A percentile compares a stretch with the other conserved stretches of the same genome.
These are phyloP conservation scores for Plasmodium fragile DNA, from an alignment of 169 alveolate species.

Conservation along the genomic window DNA sequence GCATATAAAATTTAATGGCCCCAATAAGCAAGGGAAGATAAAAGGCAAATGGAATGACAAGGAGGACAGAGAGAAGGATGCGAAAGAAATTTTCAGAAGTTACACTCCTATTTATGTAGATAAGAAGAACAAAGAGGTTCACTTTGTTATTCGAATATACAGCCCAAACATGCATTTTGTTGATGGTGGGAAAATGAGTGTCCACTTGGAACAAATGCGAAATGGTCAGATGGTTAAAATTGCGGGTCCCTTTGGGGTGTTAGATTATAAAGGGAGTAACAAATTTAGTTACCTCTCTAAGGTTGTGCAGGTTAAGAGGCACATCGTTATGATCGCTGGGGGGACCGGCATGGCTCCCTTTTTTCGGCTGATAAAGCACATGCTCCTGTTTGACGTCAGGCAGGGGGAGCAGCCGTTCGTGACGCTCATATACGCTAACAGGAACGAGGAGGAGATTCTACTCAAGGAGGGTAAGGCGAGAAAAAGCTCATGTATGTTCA, in stretches of 20 bases:
- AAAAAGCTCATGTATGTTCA: not conserved
- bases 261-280: slow-evolving; percentile 68
- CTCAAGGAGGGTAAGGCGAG: slow-evolving; percentile 46
- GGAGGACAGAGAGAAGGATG: slow-evolving; percentile 48
- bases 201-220: slow-evolving; percentile 9
- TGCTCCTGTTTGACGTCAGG: slow-evolving; percentile 28
- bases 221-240: slow-evolving; percentile 6
- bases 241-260: slow-evolving; percentile 61
- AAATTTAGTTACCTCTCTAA: slow-evolving; percentile 38
- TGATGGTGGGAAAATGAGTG: slow-evolving; percentile 85
- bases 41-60: slow-evolving; percentile 68
- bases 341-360: slow-evolving; percentile 89
- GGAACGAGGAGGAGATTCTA: slow-evolving; percentile 68
- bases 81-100: slow-evolving; percentile 66
- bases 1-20: slow-evolving; percentile 64
- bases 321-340: slow-evolving; percentile 84
- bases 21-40: slow-evolving; percentile 42
- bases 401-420: slow-evolving; percentile 3
- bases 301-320: slow-evolving; percentile 40
- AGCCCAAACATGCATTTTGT: slow-evolving; percentile 71
- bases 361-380: slow-evolving; percentile 78
- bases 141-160: slow-evolving; percentile 85
- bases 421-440: slow-evolving; percentile 69
- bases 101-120: slow-evolving; percentile 86
- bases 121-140: slow-evolving; percentile 75